phyloP scores from a whole-genome alignment of 2,329 filamentous ascomycete genomes.

The Botrytis paeoniae region DNA sequence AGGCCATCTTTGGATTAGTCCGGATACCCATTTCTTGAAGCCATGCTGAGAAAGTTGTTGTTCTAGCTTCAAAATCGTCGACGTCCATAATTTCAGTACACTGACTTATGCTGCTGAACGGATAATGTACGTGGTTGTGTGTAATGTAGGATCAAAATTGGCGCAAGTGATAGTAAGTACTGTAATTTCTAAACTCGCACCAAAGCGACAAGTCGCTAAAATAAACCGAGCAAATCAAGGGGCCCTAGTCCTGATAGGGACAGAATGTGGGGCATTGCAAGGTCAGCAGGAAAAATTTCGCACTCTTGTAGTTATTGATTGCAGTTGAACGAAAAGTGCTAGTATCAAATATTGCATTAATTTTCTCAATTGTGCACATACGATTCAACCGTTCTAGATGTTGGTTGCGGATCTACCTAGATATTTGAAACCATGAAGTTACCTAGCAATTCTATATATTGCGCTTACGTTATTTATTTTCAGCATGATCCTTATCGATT shows the following conservation, averaged over 20 bases:
- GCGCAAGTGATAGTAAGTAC: neutral
- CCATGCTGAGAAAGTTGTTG: slow-evolving; percentile 55
- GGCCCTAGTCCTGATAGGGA: slow-evolving; percentile 11
- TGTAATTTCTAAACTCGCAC: slow-evolving; percentile 19
- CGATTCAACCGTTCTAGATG: neutral
- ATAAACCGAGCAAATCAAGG: slow-evolving; percentile 19
- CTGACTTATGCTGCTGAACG: neutral
- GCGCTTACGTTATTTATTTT: neutral
- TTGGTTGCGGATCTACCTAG: neutral
- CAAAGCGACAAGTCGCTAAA: slow-evolving; percentile 18
- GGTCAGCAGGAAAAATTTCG: slow-evolving; percentile 20
- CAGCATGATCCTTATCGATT: slow-evolving; percentile 20
- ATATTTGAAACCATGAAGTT: neutral
- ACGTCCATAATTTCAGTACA: slow-evolving; percentile 28
- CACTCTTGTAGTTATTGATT: slow-evolving; percentile 10
- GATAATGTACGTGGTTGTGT: slow-evolving; percentile 10
- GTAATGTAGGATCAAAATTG: slow-evolving; percentile 12
- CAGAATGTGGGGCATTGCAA: slow-evolving; percentile 11
- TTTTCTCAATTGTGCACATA: slow-evolving; percentile 6
- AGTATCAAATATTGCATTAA: neutral
- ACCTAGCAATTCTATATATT: neutral
- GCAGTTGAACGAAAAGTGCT: neutral
- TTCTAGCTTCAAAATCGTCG: slow-evolving; percentile 45
- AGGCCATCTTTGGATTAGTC: slow-evolving; percentile 55
- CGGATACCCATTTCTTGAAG: slow-evolving; percentile 50